Conservation (phyloP, 768 basidiomycete species). For the Mrakia gelida region DNA sequence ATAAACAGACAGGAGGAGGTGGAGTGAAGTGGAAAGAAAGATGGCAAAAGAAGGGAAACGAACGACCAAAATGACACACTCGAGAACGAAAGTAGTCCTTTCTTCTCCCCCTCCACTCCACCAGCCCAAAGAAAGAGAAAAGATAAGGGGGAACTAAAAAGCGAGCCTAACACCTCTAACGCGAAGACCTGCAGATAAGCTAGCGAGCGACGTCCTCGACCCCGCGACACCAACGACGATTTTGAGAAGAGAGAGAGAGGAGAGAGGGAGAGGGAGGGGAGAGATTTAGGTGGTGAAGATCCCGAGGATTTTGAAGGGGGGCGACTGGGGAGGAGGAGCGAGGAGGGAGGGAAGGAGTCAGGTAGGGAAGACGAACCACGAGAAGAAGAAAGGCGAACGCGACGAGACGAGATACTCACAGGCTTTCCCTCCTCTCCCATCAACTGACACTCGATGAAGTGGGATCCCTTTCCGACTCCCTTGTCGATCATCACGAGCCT, state of each 20-base stretch:
- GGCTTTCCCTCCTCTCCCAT: conserved; percentile 61
- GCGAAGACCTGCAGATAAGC: background rate
- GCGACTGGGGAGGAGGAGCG: conserved; percentile 46
- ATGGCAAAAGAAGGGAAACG: no score
- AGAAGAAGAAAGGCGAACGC: background rate
- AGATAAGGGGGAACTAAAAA: background rate
- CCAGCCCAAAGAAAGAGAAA: background rate
- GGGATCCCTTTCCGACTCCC: conserved; percentile 76
- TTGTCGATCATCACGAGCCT: conserved; percentile 84
- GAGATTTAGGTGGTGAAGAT: conserved; percentile 61
- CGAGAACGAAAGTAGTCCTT: no score
- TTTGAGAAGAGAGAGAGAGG: no score
- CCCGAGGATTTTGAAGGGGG: conserved; percentile 85
- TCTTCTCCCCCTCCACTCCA: background rate
- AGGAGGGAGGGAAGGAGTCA: background rate
- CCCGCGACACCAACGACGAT: background rate
- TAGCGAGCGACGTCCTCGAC: background rate
- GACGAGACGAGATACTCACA: conserved; percentile 1
- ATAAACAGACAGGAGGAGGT: background rate
- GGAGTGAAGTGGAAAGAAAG: background rate
- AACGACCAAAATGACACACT: no score
- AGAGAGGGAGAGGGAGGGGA: no score
- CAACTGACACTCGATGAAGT: conserved; percentile 86
- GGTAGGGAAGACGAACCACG: background rate
- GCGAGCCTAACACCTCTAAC: background rate